Evolutionary conservation across 192 early-diverging fungal genomes (phyloP).

Genomic region (Coemansia aciculifera): DNA sequence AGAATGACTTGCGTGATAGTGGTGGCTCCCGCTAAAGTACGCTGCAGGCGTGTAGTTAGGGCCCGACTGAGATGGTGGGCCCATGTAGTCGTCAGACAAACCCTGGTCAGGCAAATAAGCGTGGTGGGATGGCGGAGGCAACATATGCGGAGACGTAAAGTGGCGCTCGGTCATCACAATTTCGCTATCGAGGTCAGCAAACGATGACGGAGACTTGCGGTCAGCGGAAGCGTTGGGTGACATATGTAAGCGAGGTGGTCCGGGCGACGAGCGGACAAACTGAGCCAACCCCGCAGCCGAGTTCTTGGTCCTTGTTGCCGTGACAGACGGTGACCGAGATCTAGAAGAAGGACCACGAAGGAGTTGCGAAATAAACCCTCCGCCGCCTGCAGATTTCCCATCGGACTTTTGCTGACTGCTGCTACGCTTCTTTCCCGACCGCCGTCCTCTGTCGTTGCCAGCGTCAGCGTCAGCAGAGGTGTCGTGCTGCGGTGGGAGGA

Average conservation of each 20-base stretch:
- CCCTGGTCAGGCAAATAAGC: not conserved
- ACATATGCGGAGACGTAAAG: not conserved
- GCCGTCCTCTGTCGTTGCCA: not conserved
- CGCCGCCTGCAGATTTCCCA: slow-evolving; percentile 7
- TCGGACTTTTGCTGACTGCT: slow-evolving; percentile 11
- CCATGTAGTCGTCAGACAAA: slow-evolving; percentile 2
- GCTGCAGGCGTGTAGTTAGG: not conserved
- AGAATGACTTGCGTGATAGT: not conserved
- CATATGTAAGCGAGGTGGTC: not conserved
- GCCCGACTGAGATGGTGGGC: not conserved
- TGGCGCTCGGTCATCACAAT: not conserved
- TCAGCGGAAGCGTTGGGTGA: not conserved
- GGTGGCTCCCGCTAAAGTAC: not conserved
- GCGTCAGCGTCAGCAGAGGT: not conserved
- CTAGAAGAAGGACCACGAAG: slow-evolving; percentile 23
- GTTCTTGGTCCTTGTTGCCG: not conserved
- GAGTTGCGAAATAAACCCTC: slow-evolving; percentile 45
- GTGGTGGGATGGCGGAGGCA: not conserved
- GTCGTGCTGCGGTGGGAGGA: slow-evolving; percentile 17
- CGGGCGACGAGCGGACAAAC: slow-evolving; percentile 10
- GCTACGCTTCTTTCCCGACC: slow-evolving; percentile 15
- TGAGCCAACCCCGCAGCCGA: not conserved
- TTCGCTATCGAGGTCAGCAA: not conserved
- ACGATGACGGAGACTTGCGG: not conserved
- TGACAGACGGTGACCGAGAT: slow-evolving; percentile 13